phyloP scores from a whole-genome alignment of 73 alveolate genomes.

The Paramecium pentaurelia region DNA sequence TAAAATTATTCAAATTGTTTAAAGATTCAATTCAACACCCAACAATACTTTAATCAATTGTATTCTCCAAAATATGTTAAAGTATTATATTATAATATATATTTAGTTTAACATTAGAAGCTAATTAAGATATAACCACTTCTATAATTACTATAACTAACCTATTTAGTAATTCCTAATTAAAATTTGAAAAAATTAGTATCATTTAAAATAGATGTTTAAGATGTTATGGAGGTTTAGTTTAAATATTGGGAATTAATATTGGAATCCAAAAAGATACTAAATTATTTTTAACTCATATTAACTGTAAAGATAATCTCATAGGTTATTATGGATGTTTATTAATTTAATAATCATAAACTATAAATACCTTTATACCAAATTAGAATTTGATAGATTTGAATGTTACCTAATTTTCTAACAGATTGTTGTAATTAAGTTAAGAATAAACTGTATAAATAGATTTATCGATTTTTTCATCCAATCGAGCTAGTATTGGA shows the following conservation, averaged over 20 bases:
- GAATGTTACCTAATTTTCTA: neutral
- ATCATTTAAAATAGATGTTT: neutral
- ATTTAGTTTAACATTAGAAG: neutral
- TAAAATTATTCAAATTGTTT: neutral
- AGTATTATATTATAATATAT: neutral
- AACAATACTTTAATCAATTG: neutral
- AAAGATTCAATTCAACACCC: neutral
- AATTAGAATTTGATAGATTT: neutral
- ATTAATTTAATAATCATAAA: neutral
- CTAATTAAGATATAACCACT: neutral
- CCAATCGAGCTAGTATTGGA: neutral
- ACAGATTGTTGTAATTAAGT: neutral
- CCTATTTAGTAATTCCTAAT: neutral
- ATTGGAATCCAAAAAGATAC: neutral
- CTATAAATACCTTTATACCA: neutral
- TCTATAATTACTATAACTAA: neutral
- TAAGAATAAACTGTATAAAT: neutral
- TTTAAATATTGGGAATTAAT: neutral
- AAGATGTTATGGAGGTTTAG: slow-evolving; percentile 17
- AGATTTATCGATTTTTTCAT: neutral
- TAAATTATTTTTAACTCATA: neutral
- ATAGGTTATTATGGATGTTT: slow-evolving; percentile 11
- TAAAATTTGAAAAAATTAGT: neutral
- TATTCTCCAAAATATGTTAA: neutral
- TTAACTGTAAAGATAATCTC: neutral